These are phyloP conservation scores for Penstemon eatonii DNA, from an alignment of 257 asterid species.

Conservation along the genomic window DNA sequence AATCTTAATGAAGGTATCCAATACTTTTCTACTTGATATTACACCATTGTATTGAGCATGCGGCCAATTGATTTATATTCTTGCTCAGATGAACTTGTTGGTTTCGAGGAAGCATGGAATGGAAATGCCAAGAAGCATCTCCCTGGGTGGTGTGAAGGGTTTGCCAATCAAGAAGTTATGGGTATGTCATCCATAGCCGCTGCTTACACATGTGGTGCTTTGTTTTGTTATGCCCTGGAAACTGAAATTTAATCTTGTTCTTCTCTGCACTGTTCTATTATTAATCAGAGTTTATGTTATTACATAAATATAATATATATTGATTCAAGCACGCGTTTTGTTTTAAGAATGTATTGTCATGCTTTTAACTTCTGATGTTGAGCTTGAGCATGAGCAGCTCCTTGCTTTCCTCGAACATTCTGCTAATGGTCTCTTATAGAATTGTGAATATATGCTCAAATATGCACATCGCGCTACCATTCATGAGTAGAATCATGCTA, in stretches of 20 bases:
- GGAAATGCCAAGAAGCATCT: slow-evolving; percentile 65
- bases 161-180: slow-evolving; percentile 33
- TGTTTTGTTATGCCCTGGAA: slow-evolving; percentile 3
- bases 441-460: background rate
- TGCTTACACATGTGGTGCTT: background rate
- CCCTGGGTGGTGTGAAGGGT: slow-evolving; percentile 53
- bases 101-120: slow-evolving; percentile 78
- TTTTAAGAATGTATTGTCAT: background rate
- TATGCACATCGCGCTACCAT: too few relatives aligned
- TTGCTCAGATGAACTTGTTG: slow-evolving; percentile 61
- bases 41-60: background rate
- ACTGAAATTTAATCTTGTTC: background rate
- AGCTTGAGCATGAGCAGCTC: slow-evolving; percentile 6
- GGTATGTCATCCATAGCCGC: slow-evolving; percentile 35
- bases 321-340: background rate
- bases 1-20: slow-evolving; percentile 73
- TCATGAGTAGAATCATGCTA: too few relatives aligned
- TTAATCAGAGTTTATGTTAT: too few relatives aligned
- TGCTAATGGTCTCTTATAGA: background rate
- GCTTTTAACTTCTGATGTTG: background rate
- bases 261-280: background rate
- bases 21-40: background rate
- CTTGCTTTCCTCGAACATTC: slow-evolving; percentile 18
- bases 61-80: slow-evolving; percentile 16
- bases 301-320: background rate